These are phyloP conservation scores for Apium graveolens DNA, from an alignment of 129 eudicot genomes.

Conservation along the genomic window DNA sequence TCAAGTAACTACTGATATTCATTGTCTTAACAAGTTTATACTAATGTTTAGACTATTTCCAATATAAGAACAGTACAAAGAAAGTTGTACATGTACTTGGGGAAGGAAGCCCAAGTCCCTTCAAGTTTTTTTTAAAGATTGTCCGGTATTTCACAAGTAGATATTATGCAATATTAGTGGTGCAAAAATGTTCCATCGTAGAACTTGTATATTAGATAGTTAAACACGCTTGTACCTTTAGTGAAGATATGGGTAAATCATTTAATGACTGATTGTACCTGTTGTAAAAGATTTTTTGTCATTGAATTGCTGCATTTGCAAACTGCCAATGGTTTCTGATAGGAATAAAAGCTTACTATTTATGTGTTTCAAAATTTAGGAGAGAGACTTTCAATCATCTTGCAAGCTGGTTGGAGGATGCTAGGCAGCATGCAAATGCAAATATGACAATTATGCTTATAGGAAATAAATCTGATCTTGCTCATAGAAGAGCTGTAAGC, in stretches of 20 bases:
- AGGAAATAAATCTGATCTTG: slow-evolving; percentile 80
- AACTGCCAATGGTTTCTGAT: not conserved
- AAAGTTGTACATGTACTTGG: not conserved
- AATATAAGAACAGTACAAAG: not conserved
- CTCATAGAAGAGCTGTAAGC: slow-evolving; percentile 91
- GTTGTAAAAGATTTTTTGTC: not conserved
- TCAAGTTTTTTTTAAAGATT: not conserved
- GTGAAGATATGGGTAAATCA: not conserved
- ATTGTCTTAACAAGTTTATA: not conserved
- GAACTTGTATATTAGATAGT: not conserved
- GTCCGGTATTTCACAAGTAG: not conserved
- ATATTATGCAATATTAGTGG: not conserved
- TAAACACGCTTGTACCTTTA: not conserved
- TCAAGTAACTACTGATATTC: not conserved
- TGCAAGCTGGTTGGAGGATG: slow-evolving; percentile 96
- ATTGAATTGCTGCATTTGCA: not conserved
- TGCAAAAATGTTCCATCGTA: not conserved
- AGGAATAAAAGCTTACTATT: not conserved
- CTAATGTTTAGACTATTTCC: too few relatives aligned
- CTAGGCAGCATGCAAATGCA: slow-evolving; percentile 84
- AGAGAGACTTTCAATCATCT: slow-evolving; percentile 94
- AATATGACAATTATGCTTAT: slow-evolving; percentile 92
- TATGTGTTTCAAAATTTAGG: slow-evolving; percentile 13
- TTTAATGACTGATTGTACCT: not conserved
- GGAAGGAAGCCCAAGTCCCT: not conserved